These are phyloP conservation scores for Rhododendron williamsianum DNA, from an alignment of 148 eudicot species.

Conservation along the genomic window DNA sequence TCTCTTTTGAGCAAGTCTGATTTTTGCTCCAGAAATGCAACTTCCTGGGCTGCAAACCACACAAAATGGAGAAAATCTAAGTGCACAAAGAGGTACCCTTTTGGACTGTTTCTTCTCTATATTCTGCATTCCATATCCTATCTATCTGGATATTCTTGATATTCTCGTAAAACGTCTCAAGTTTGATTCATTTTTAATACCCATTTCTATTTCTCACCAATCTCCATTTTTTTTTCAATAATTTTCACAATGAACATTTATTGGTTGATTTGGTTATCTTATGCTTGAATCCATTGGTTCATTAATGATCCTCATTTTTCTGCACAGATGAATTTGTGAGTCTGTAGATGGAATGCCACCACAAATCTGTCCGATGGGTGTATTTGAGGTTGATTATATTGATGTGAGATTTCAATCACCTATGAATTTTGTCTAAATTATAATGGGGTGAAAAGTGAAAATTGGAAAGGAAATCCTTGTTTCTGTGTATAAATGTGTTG, in stretches of 20 bases:
- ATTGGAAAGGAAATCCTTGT: neutral
- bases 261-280: neutral
- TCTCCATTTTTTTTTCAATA: neutral
- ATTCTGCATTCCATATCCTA: neutral
- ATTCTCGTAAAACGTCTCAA: neutral
- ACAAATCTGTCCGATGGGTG: neutral
- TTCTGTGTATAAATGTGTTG: neutral
- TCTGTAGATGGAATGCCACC: neutral
- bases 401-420: neutral
- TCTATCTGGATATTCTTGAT: neutral
- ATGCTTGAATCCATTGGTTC: neutral
- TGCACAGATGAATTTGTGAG: slow-evolving; percentile 3
- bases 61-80: neutral
- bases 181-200: neutral
- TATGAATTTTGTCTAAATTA: neutral
- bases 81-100: neutral
- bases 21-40: neutral
- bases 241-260: neutral
- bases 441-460: neutral
- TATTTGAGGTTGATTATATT: neutral
- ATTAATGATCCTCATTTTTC: neutral
- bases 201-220: neutral
- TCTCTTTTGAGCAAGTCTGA: neutral
- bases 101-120: neutral
- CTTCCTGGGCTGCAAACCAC: slow-evolving; percentile 1